A percentile compares a stretch with the other conserved stretches of the same genome.
Conservation (phyloP, 257 asterid species). For the Asclepias syriaca region DNA sequence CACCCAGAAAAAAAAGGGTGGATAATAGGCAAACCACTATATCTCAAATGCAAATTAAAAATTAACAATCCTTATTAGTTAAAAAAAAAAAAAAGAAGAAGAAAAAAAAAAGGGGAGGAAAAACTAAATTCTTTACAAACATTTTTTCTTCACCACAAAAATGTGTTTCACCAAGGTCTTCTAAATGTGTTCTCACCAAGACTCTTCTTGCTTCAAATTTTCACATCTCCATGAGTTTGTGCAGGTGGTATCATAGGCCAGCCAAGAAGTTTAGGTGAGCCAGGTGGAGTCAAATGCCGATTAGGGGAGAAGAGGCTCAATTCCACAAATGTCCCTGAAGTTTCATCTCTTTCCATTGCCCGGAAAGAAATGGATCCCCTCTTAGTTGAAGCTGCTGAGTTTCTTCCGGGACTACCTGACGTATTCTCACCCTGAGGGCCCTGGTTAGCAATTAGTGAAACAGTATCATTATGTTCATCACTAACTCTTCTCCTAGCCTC, state of each 20-base stretch:
- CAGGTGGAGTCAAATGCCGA: slow-evolving; percentile 56
- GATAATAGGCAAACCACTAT: slow-evolving; percentile 47
- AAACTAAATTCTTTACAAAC: slow-evolving; percentile 48
- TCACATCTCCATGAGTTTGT: slow-evolving; percentile 23
- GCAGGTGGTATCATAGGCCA: slow-evolving; percentile 64
- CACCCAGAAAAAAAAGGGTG: slow-evolving; percentile 63
- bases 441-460: slow-evolving; percentile 61
- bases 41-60: slow-evolving; percentile 28
- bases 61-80: slow-evolving; percentile 42
- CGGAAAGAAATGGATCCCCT: slow-evolving; percentile 65
- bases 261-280: slow-evolving; percentile 62
- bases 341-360: slow-evolving; percentile 45
- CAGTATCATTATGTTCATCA: slow-evolving; percentile 49
- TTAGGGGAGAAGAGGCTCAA: slow-evolving; percentile 68
- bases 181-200: slow-evolving; percentile 30
- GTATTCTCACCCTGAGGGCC: slow-evolving; percentile 39
- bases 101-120: neutral
- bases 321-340: slow-evolving; percentile 71
- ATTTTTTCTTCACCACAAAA: slow-evolving; percentile 50
- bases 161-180: slow-evolving; percentile 25
- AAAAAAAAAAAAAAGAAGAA: neutral
- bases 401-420: slow-evolving; percentile 38
- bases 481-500: slow-evolving; percentile 46
- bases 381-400: slow-evolving; percentile 39
- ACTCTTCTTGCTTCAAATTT: slow-evolving; percentile 4